Base-by-base conservation (phyloP, 495 filamentous ascomycete species). In the Filosporella fistucella region DNA sequence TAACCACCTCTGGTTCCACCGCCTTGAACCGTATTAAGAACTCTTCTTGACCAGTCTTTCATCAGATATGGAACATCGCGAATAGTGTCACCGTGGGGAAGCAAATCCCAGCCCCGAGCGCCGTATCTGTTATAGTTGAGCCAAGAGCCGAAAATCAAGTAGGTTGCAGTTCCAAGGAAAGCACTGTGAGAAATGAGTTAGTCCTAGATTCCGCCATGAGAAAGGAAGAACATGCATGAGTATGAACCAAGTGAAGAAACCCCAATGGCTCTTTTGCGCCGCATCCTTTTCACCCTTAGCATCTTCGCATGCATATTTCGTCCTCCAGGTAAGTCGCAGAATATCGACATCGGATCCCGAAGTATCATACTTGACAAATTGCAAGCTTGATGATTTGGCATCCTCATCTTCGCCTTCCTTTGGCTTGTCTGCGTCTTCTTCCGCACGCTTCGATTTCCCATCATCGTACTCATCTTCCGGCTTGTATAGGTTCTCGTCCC, bases 91-190 rank as follows among this genome's bases (percentile, higher is more conserved):
- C 86, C 82, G 63, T 97, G 94, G 0, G 93, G 93, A 10, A 97
- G 76, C 11, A 97, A 76, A 55, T 97, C 93, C 93, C 90, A 96
- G 45, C 93, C 93, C 17, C 93, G 77, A 34, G 89, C 89, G 21
- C 90, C 91, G 63, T 95, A 94, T 47, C 90, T 88, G 72, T 89
- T 96, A 75, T 97, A 97, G 71, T 97, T 97, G 55, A 97, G 82
- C 93, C 93, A 98, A 18, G 90, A 94, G 59, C 90, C 90, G 59
- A 97, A 97, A 64, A 98, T 96, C 54, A 98, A 82, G 66, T 98
- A 98, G 17, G 94, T 70, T 13, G 93, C 90, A 14, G 81, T 78
- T 36, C 76, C 79, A 37, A 97, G 76, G 77, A 98, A 98, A 60
- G 85, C 65, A 52, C 91, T 91, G 54, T 46, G 34, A 3, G 20